These are phyloP conservation scores for Catharanthus roseus DNA, from an alignment of 257 asterid species.

Conservation along the genomic window DNA sequence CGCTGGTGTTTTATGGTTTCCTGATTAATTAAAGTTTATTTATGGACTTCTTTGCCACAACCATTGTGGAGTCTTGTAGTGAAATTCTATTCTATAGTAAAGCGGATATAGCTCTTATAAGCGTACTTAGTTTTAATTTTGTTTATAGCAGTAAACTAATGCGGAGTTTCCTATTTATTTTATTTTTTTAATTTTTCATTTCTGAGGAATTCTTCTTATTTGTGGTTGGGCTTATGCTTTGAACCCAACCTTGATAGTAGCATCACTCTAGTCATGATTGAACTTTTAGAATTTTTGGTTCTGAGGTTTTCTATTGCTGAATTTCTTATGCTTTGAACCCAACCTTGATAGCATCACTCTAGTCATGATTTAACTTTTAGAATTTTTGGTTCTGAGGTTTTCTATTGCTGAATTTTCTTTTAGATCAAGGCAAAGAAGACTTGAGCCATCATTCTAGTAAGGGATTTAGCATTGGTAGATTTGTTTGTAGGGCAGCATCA, in stretches of 20 bases:
- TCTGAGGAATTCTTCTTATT: neutral
- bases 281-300: neutral
- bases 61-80: too few relatives aligned
- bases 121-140: too few relatives aligned
- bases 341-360: too few relatives aligned
- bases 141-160: neutral
- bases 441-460: constrained; percentile 46
- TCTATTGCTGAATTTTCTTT: constrained; percentile 10
- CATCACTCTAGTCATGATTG: too few relatives aligned
- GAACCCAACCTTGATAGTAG: neutral
- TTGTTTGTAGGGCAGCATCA: constrained; percentile 82
- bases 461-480: constrained; percentile 57
- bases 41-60: too few relatives aligned
- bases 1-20: too few relatives aligned
- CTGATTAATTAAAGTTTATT: too few relatives aligned
- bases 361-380: neutral
- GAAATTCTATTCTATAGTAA: too few relatives aligned
- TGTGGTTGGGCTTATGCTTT: neutral
- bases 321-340: too few relatives aligned
- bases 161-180: neutral
- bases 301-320: neutral
- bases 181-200: neutral
- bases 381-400: neutral
- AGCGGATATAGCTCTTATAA: too few relatives aligned
- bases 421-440: constrained; percentile 89